Conservation (phyloP, 1,284 basidiomycete genomes). For the Agaricales sp. region DNA sequence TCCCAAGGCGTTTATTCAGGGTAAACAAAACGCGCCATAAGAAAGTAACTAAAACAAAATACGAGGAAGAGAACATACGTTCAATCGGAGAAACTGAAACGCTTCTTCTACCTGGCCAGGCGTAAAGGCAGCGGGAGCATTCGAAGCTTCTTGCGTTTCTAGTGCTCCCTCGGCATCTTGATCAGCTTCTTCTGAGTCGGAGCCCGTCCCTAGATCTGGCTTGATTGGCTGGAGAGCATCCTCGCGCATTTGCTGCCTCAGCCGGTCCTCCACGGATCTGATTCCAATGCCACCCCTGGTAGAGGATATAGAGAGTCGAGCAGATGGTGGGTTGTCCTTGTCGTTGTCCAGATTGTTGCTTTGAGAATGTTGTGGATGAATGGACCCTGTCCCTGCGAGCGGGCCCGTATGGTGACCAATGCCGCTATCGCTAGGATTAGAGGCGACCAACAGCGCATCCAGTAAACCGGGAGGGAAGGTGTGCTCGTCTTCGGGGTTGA, state of each 20-base stretch:
- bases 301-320: conserved; percentile 20
- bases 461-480: conserved; percentile 57
- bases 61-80: conserved; percentile 30
- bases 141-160: conserved; percentile 11
- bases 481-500: conserved; percentile 53
- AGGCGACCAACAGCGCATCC: conserved; percentile 30
- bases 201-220: no score
- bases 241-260: conserved; percentile 57
- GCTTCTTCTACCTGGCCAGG: conserved; percentile 55
- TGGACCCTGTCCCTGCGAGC: neutral
- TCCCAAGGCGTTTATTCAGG: conserved; percentile 9
- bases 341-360: neutral
- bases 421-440: neutral
- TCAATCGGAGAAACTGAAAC: conserved; percentile 53
- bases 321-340: neutral
- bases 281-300: conserved; percentile 12
- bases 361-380: neutral
- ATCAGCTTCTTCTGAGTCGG: conserved; percentile 18
- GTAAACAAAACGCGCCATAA: conserved; percentile 5
- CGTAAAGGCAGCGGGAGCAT: conserved; percentile 28
- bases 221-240: conserved; percentile 51
- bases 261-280: conserved; percentile 32
- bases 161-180: conserved; percentile 16
- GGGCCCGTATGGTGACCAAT: no score
- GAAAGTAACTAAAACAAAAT: conserved; percentile 10